Evolutionary conservation across 768 basidiomycete genomes (phyloP).

Genomic region (Russula dissimulans): DNA sequence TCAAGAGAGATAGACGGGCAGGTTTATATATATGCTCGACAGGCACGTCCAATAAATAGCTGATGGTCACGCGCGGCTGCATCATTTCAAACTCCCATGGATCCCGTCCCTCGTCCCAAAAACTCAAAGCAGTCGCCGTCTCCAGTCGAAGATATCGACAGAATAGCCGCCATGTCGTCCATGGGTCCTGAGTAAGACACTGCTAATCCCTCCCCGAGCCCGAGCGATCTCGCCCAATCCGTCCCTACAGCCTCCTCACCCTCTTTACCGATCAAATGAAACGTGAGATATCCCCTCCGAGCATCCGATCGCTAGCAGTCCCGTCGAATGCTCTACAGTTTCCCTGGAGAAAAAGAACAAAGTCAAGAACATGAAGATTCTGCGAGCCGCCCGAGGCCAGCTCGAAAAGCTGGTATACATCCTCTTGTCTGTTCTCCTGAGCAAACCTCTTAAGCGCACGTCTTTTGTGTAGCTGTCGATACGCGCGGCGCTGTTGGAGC

Average conservation of each 20-base stretch:
- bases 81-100: too few species aligned
- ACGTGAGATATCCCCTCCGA: background rate
- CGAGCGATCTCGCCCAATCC: background rate
- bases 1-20: background rate
- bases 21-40: background rate
- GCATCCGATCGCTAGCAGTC: background rate
- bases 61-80: too few species aligned
- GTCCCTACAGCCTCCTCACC: background rate
- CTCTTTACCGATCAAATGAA: slow-evolving; percentile 6
- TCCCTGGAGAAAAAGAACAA: slow-evolving; percentile 6
- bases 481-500: background rate
- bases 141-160: background rate
- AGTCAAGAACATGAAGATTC: background rate
- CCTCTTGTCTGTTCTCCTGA: background rate
- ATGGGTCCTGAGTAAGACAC: background rate
- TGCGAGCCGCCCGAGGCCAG: slow-evolving; percentile 7
- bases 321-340: background rate
- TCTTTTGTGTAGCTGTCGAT: background rate
- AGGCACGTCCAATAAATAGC: too few species aligned
- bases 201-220: background rate
- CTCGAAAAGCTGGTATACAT: slow-evolving; percentile 3
- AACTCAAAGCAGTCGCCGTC: background rate
- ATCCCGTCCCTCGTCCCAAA: background rate
- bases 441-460: background rate
- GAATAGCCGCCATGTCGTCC: background rate